Evolutionary conservation across 345 rosid genomes (phyloP), one percentile per base, ranked within the genome.

Genomic region (Sonneratia caseolaris): DNA sequence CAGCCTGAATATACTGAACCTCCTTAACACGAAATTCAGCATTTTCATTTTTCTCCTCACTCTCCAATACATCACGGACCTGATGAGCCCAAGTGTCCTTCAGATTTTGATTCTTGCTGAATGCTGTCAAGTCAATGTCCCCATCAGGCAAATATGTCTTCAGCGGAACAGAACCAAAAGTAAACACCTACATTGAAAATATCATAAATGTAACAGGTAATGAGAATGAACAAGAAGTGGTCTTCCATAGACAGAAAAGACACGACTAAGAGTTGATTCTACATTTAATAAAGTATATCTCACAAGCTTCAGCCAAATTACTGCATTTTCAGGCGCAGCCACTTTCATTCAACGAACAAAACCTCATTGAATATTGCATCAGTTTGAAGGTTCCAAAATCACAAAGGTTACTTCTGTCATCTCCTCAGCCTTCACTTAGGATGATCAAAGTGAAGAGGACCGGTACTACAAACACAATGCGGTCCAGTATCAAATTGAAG

Each of bases 131-230:
- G 81, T 96, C 97, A 35, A 96, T 89, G 79, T 96, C 99, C 71
- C 99, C 99, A 81, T 96, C 99, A 24, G 99, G 99, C 77, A 96
- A 79, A 78, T 96, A 96, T 55, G 98, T 96, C 86, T 96, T 92
- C 18, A 96, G 85, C 10, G 99, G 99, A 11, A 96, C 99, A 71
- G 99, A 96, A 77, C 99, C 99, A 82, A 92, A 96, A 66, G 90
- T 88, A 72, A 92, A 91, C 73, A 96, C 96, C 99, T 91, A 76
- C 18, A 61, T 61, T 13, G 42, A 71, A 73, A 18, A 74, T 73
- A 5, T 53, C 51, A 49, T 68, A 42, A 72, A 65, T 53, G 75
- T 40, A 73, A 45, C 37, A 4, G 68, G 35, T 64, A 62, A 24
- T 40, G 43, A 72, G 48, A 37, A 68, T 24, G 15, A 37, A 49